Evolutionary conservation across 2,329 filamentous ascomycete genomes (phyloP), one percentile per base, ranked within the genome.

Genomic region (Furcasterigmium furcatum): DNA sequence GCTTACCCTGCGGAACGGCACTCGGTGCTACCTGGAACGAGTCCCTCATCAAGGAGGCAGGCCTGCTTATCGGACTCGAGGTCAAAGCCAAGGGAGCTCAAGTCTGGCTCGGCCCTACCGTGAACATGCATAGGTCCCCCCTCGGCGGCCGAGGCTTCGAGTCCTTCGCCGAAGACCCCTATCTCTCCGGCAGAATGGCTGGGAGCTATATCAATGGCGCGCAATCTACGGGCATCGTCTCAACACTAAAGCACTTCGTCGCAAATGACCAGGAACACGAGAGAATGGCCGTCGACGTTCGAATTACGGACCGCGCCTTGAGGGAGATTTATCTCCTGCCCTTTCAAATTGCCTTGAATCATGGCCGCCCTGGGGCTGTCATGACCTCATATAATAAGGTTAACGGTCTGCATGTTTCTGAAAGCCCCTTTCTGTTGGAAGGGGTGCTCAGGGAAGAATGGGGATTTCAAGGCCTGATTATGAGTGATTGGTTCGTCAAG

Each of bases 221-320:
- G 45, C 75, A 82, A 60, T 72, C 68, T 44, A 77, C 70, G 14
- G 77, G 77, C 9, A 69, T 82, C 32, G 72, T 76, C 52, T 76
- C 79, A 4, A 76, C 75, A 2, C 67, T 80, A 51, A 82, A 82
- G 64, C 79, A 82, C 58, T 82, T 80, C 58, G 71, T 80, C 18
- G 79, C 76, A 59, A 82, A 82, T 51, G 79, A 82, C 54, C 77
- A 81, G 53, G 79, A 82, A 56, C 73, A 73, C 59, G 70, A 78
- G n/a, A 55, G 59, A 2, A 76, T 77, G 60, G 72, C 70, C 7
- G 75, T 80, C 1, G 70, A 80, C 49, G 70, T 70, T 45, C 73
- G 78, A 41, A 62, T 82, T 27, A 77, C 75, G 1, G 70, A 76
- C 52, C 68, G 79, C 22, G 76, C 72, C 32, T 66, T 82, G 46